Percentiles rank a stretch among this genome's conserved stretches.
Evolutionary conservation across 2,329 filamentous ascomycete genomes (phyloP).

Genomic region (Claviceps arundinis): DNA sequence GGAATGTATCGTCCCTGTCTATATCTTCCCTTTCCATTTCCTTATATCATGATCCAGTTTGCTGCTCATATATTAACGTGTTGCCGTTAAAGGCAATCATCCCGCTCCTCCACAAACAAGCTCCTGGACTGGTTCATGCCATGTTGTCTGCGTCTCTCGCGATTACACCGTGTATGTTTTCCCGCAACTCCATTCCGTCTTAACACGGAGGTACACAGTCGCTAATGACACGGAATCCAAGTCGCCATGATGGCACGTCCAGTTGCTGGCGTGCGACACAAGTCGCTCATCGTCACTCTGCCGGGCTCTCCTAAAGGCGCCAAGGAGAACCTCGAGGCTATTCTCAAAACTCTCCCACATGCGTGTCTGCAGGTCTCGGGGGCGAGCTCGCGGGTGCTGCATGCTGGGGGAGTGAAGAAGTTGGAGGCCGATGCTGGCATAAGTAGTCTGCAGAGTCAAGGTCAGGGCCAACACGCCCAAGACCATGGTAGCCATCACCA

Average conservation of each 20-base stretch:
- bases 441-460: slow-evolving; percentile 14
- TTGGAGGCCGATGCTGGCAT: slow-evolving; percentile 75
- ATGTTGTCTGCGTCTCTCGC: slow-evolving; percentile 78
- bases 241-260: slow-evolving; percentile 96
- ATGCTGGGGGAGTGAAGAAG: slow-evolving; percentile 68
- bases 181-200: too few species aligned
- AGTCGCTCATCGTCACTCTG: slow-evolving; percentile 72
- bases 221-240: slow-evolving; percentile 19
- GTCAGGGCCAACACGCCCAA: slow-evolving; percentile 20
- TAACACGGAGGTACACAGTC: background rate
- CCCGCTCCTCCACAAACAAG: slow-evolving; percentile 69
- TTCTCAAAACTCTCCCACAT: slow-evolving; percentile 84
- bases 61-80: too few species aligned
- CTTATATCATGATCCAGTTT: too few species aligned
- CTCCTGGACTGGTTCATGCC: slow-evolving; percentile 82
- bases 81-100: slow-evolving; percentile 49
- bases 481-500: slow-evolving; percentile 21
- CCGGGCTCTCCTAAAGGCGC: slow-evolving; percentile 94
- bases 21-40: too few species aligned
- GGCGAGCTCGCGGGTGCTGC: slow-evolving; percentile 64
- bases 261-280: slow-evolving; percentile 74
- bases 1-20: background rate
- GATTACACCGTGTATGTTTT: slow-evolving; percentile 71
- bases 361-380: slow-evolving; percentile 86
- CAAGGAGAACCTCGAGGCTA: slow-evolving; percentile 78